phyloP scores from a whole-genome alignment of 225 moss, liverwort and hornwort species.

The Rhytidiadelphus loreus region DNA sequence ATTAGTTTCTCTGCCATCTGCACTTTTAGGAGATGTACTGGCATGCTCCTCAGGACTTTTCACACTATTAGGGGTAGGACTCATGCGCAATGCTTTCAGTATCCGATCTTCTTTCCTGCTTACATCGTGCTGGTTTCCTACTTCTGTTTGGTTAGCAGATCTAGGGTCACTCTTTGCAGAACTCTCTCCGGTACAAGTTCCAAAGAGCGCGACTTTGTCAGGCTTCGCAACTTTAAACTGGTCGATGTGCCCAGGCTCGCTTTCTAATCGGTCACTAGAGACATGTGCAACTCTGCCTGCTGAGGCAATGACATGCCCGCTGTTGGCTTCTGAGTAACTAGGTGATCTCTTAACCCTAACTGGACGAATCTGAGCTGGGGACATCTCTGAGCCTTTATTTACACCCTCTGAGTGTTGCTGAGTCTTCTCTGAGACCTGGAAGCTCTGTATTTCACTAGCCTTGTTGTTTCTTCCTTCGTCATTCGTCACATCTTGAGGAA shows the following conservation, averaged over 20 bases:
- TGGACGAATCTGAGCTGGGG: neutral
- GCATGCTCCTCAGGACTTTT: neutral
- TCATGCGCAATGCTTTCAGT: neutral
- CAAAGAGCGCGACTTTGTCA: neutral
- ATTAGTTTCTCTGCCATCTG: neutral
- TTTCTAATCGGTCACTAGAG: neutral
- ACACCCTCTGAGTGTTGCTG: slow-evolving; percentile 2
- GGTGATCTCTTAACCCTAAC: neutral
- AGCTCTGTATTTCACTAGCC: neutral
- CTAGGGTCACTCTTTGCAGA: slow-evolving; percentile 12
- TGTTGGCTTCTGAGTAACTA: neutral
- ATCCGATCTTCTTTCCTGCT: neutral
- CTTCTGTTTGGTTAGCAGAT: slow-evolving; percentile 2
- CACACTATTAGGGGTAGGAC: neutral
- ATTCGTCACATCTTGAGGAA: slow-evolving; percentile 3
- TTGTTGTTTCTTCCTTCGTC: neutral
- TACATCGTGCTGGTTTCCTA: neutral
- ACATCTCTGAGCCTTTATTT: slow-evolving; percentile 1
- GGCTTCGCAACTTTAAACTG: neutral
- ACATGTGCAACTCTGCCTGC: neutral
- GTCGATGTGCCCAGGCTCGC: neutral
- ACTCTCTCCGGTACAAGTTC: slow-evolving; percentile 9
- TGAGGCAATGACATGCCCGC: neutral
- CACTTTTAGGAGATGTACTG: neutral
- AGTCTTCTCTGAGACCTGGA: neutral